Evolutionary conservation across 2,329 filamentous ascomycete genomes (phyloP), one percentile per base, ranked within the genome.

Genomic region (Ilyonectria destructans): DNA sequence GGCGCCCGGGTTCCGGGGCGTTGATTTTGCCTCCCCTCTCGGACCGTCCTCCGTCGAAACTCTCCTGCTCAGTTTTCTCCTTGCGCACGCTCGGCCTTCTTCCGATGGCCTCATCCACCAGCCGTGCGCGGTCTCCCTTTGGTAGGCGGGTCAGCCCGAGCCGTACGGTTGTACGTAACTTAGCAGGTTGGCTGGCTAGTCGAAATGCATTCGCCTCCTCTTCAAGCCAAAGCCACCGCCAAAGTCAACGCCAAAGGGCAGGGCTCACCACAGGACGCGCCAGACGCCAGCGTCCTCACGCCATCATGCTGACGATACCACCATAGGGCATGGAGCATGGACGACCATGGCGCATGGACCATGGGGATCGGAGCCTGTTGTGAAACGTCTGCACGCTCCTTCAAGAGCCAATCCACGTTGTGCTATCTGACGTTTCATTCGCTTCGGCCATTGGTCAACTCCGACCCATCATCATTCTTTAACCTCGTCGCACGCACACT

Each of bases 381-480:
- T 67, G 68, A 74, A 70, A 74, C 67, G 54, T 49, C 51, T 19
- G 66, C 52, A 65, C 59, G 64, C 48, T 35, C 62, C 66, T 29
- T 65, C 29, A 37, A 63, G 31, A 45, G 64, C 62, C 62, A 72
- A 71, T 74, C 60, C 65, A 67, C 62, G 60, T 52, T 33, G 67
- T 58, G 52, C 54, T 57, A 37, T 61, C 62, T 66, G 54, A 72
- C 65, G 61, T 66, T 62, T 51, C 57, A 45, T 64, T 71, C 55
- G 46, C 64, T 56, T 63, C 56, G 62, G 60, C 49, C 68, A 73
- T 75, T 70, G 73, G 73, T 15, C 46, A 43, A 49, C 58, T 58
- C 70, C 61, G 61, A 67, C 67, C 26, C 29, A 64, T 64, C 55
- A 33, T 37, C 35, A 46, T 55, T 19, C 48, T 29, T 52, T 54